phyloP scores from a whole-genome alignment of 805 yeast species.

The Monosporozyma yasuniensis region DNA sequence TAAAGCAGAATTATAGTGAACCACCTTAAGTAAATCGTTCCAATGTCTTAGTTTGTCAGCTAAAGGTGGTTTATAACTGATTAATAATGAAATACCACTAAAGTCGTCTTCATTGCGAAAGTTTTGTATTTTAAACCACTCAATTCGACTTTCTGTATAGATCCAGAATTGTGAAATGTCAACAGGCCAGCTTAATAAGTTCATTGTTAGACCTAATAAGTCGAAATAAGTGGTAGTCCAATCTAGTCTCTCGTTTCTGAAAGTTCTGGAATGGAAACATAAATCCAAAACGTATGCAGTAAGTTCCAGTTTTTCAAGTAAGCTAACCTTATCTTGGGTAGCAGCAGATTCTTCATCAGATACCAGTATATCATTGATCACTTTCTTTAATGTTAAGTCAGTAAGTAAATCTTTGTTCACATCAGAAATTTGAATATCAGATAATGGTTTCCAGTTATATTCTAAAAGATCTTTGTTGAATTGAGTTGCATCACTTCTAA shows the following conservation, averaged over 20 bases:
- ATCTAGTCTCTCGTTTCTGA: slow-evolving; percentile 8
- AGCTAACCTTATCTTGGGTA: neutral
- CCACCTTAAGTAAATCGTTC: slow-evolving; percentile 17
- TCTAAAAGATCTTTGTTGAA: slow-evolving; percentile 7
- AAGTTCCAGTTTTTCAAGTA: slow-evolving; percentile 3
- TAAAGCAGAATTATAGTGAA: slow-evolving; percentile 17
- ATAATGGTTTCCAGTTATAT: slow-evolving; percentile 12
- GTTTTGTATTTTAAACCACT: slow-evolving; percentile 23
- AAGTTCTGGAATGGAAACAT: slow-evolving; percentile 15
- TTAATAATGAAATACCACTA: slow-evolving; percentile 19
- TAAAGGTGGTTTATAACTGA: slow-evolving; percentile 27
- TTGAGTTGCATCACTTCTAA: neutral
- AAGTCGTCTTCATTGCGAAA: slow-evolving; percentile 6
- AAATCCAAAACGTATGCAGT: slow-evolving; percentile 21
- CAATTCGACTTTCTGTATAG: slow-evolving; percentile 23
- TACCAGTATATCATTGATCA: slow-evolving; percentile 11
- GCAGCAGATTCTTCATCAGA: neutral
- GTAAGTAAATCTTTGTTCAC: slow-evolving; percentile 9
- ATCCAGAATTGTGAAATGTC: slow-evolving; percentile 22
- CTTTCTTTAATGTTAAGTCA: slow-evolving; percentile 12
- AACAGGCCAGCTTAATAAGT: slow-evolving; percentile 20
- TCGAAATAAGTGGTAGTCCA: slow-evolving; percentile 23
- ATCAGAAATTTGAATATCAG: neutral
- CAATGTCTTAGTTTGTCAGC: slow-evolving; percentile 25
- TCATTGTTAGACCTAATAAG: slow-evolving; percentile 14